Evolutionary conservation across 2,329 filamentous ascomycete genomes (phyloP), one percentile per base, ranked within the genome.

Genomic region (Colletotrichum noveboracense): DNA sequence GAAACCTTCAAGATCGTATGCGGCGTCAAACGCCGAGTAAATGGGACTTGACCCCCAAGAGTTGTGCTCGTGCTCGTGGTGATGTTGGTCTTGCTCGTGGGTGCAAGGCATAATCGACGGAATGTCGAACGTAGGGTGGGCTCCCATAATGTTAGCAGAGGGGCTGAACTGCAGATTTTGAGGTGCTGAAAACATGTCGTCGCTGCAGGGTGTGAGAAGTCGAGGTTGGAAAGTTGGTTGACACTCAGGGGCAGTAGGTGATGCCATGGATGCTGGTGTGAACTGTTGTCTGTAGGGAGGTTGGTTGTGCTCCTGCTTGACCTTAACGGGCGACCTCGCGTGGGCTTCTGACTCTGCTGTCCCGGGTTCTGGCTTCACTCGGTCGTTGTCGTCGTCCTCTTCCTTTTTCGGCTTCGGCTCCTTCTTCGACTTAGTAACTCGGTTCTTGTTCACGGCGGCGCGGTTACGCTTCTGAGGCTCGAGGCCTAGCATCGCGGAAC

Each of bases 141-240:
- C 71, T 43, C 80, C 79, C 43, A 86, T 70, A 71, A 86, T 80
- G 38, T 84, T 82, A 76, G 76, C 79, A 8, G 77, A 72, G 2
- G 85, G 83, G 61, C 82, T 86, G 30, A 82, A 79, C 12, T 80
- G 78, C 74, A 84, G 76, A 18, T 74, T 78, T 8, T 81, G 81
- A 4, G 82, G 76, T 10, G 80, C 76, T 2, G 81, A 79, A 64
- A 84, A 83, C 21, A 81, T 77, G 78, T 91, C 89, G 71, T 91
- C 90, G 81, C 89, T 91, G 81, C 86, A 88, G 2, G 90, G 90
- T 0, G 90, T 91, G 74, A 90, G 86, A 32, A 91, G 86, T 14
- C 87, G 83, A 73, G 83, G 78, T 18, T 82, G 82, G 48, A 85
- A 83, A 66, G 85, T 77, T 12, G 77, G 48, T 10, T 79, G 78